These are phyloP conservation scores for Basidioascus undulatus DNA, from an alignment of 768 basidiomycete species.

Conservation along the genomic window DNA sequence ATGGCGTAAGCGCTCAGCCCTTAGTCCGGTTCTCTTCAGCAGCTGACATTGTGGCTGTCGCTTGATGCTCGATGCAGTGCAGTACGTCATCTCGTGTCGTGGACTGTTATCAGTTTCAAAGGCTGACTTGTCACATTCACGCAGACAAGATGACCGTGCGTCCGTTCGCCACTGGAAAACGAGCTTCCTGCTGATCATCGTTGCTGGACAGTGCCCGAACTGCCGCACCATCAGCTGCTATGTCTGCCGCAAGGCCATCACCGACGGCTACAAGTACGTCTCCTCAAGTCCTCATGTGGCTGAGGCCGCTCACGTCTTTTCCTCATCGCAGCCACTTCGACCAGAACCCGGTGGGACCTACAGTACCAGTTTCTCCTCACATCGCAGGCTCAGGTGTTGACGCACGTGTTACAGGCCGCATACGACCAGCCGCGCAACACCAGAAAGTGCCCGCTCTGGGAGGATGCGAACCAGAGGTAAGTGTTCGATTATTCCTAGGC, in stretches of 20 bases:
- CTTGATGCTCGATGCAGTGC: too few species aligned
- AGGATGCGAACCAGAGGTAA: slow-evolving; percentile 41
- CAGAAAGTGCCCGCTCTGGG: slow-evolving; percentile 53
- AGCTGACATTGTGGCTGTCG: too few species aligned
- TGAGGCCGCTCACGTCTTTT: not conserved
- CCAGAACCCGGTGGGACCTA: slow-evolving; percentile 3
- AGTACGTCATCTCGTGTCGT: too few species aligned
- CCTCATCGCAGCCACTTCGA: not conserved
- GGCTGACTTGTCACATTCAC: slow-evolving; percentile 19
- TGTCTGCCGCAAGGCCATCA: slow-evolving; percentile 47
- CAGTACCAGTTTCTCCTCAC: slow-evolving; percentile 9
- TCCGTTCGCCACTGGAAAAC: not conserved
- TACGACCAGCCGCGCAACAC: too few species aligned
- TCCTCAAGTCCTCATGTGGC: too few species aligned
- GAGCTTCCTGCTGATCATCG: not conserved
- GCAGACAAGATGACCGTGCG: slow-evolving; percentile 64
- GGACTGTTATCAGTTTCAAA: not conserved
- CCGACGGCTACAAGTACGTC: slow-evolving; percentile 53
- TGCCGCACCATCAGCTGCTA: slow-evolving; percentile 62
- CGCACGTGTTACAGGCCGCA: slow-evolving; percentile 10
- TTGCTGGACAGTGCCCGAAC: slow-evolving; percentile 26
- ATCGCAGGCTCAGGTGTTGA: slow-evolving; percentile 9
- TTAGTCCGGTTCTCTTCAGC: slow-evolving; percentile 2
- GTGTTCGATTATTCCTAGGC: not conserved
- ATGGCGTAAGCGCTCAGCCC: slow-evolving; percentile 29